Percentiles rank a stretch among this genome's conserved stretches.
These are phyloP conservation scores for Ophiostoma sp. DNA, from an alignment of 2,329 filamentous ascomycete genomes.

Conservation along the genomic window DNA sequence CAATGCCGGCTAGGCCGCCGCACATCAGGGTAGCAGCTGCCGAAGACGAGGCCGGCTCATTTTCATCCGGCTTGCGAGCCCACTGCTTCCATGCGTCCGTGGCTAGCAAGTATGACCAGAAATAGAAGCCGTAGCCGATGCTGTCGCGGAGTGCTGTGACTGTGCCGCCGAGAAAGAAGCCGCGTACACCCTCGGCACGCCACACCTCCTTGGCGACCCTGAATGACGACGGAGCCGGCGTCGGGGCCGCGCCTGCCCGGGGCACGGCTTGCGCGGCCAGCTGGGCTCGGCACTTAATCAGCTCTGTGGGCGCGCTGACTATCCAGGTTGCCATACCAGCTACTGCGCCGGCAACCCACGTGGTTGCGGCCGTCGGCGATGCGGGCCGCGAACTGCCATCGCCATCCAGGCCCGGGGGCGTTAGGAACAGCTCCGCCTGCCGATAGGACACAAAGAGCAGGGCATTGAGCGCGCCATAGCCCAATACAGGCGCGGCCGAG, in stretches of 20 bases:
- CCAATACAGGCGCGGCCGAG: conserved; percentile 76
- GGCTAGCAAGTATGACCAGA: conserved; percentile 82
- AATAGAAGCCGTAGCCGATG: conserved; percentile 96
- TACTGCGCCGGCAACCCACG: conserved; percentile 72
- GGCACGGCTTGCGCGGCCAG: conserved; percentile 38
- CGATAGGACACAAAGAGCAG: conserved; percentile 89
- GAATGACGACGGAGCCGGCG: conserved; percentile 49
- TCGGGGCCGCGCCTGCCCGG: conserved; percentile 22
- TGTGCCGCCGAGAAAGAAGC: conserved; percentile 73
- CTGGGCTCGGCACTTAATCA: conserved; percentile 85
- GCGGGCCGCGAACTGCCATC: conserved; percentile 23
- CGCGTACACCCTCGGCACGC: conserved; percentile 52
- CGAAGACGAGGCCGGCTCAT: not conserved
- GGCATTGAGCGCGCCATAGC: conserved; percentile 87
- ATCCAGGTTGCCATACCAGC: conserved; percentile 82
- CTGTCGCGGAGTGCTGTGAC: conserved; percentile 80
- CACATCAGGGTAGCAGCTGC: conserved; percentile 63
- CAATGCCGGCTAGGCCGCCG: conserved; percentile 78
- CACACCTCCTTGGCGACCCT: conserved; percentile 58
- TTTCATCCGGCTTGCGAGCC: conserved; percentile 17
- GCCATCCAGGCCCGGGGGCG: conserved; percentile 30
- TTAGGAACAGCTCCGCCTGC: conserved; percentile 63
- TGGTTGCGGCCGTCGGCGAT: conserved; percentile 49
- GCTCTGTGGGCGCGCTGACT: conserved; percentile 80
- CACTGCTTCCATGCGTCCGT: conserved; percentile 43